A percentile compares a stretch with the other conserved stretches of the same genome.
These are phyloP conservation scores for Didymosphaeria variabile DNA, from an alignment of 2,329 filamentous ascomycete genomes.

Conservation along the genomic window DNA sequence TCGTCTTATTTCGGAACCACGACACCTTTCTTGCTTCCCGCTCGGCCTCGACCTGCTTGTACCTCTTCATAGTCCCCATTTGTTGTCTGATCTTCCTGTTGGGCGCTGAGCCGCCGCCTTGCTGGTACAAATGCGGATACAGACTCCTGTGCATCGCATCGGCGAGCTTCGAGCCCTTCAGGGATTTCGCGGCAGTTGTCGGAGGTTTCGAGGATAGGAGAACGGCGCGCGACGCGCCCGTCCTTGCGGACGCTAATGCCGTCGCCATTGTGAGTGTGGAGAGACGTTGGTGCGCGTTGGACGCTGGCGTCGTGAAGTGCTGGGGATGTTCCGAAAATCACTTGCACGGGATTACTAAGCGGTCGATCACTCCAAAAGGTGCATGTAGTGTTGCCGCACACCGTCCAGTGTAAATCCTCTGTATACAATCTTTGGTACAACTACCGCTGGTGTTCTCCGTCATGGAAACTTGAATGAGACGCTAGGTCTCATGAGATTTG, in stretches of 20 bases:
- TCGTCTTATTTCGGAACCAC: conserved; percentile 12
- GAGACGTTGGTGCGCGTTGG: neutral
- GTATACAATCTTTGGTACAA: neutral
- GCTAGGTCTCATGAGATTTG: too few species aligned
- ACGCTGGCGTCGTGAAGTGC: conserved; percentile 19
- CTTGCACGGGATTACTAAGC: conserved; percentile 36
- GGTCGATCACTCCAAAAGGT: neutral
- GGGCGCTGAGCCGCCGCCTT: conserved; percentile 6
- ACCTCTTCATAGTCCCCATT: neutral
- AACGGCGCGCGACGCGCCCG: conserved; percentile 44
- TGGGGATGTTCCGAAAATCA: conserved; percentile 33
- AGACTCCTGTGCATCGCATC: conserved; percentile 23
- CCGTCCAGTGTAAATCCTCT: neutral
- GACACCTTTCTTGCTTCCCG: neutral
- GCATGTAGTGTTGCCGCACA: neutral
- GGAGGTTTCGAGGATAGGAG: neutral
- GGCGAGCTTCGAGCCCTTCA: conserved; percentile 21
- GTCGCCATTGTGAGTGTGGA: conserved; percentile 63
- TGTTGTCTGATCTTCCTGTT: neutral
- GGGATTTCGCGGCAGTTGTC: neutral
- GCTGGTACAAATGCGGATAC: conserved; percentile 23
- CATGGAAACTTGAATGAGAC: too few species aligned
- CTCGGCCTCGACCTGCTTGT: conserved; percentile 12
- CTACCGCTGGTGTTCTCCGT: too few species aligned
- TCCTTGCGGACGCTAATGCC: conserved; percentile 67